Evolutionary conservation across 2,329 filamentous ascomycete species (phyloP).

Genomic region (Aspergillus terreus): DNA sequence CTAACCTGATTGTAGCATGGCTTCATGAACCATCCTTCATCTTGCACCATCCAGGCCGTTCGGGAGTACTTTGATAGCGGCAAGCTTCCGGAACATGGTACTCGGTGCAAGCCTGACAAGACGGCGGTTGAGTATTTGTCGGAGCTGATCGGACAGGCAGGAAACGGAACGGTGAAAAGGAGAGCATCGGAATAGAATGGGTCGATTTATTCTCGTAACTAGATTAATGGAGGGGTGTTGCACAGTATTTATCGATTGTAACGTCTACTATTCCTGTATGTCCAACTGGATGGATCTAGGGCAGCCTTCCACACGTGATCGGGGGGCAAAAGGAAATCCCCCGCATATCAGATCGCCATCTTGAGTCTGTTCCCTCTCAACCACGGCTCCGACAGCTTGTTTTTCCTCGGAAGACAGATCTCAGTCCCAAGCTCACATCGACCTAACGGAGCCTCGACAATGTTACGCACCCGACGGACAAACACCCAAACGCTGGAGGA

Average conservation of each 20-base stretch:
- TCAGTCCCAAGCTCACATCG: too few species aligned
- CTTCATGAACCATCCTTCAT: constrained; percentile 4
- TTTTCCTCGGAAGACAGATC: background rate
- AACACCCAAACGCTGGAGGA: constrained; percentile 33
- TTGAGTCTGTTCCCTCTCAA: background rate
- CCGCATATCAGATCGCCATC: background rate
- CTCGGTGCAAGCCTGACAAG: constrained; percentile 1
- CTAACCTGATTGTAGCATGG: background rate
- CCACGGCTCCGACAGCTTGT: background rate
- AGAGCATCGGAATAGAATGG: background rate
- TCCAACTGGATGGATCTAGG: background rate
- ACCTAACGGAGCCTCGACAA: constrained; percentile 10
- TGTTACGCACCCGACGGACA: constrained; percentile 34
- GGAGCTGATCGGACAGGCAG: background rate
- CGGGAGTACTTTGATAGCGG: constrained; percentile 3
- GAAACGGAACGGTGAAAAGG: background rate
- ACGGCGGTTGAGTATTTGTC: background rate
- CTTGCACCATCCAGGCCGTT: constrained; percentile 1
- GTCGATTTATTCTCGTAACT: too few species aligned
- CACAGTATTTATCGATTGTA: too few species aligned
- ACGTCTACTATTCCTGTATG: too few species aligned
- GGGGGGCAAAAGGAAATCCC: background rate
- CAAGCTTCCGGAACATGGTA: constrained; percentile 1
- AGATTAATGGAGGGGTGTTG: too few species aligned
- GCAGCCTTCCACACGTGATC: background rate